These are phyloP conservation scores for Naganishia sp. DNA, from an alignment of 1,284 basidiomycete species.

Conservation along the genomic window DNA sequence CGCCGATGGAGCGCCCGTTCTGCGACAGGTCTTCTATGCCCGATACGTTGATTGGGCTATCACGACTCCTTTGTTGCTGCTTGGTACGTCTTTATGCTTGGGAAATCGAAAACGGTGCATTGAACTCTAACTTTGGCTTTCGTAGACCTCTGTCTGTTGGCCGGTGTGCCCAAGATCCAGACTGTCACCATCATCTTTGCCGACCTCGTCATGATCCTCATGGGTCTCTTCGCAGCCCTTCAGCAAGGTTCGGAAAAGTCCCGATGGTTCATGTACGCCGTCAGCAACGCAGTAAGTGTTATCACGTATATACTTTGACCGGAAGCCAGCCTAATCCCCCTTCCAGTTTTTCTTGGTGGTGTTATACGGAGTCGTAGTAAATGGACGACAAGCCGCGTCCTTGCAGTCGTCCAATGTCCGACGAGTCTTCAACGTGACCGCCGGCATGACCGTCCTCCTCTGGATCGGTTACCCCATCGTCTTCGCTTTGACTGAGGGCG, in stretches of 20 bases:
- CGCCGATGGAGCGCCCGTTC: conserved; percentile 23
- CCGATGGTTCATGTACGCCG: conserved; percentile 44
- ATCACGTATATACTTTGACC: background rate
- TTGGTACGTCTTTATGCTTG: conserved; percentile 19
- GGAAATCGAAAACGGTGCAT: background rate
- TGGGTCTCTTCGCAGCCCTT: conserved; percentile 41
- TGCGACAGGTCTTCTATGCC: conserved; percentile 32
- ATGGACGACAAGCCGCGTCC: conserved; percentile 41
- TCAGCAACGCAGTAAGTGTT: conserved; percentile 37
- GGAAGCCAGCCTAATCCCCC: no score
- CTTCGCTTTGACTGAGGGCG: conserved; percentile 31
- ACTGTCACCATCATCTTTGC: conserved; percentile 43
- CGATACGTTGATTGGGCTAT: conserved; percentile 34
- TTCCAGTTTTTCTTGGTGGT: conserved; percentile 40
- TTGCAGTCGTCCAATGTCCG: conserved; percentile 34
- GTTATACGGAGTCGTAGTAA: conserved; percentile 43
- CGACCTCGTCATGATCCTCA: conserved; percentile 44
- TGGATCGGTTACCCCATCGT: conserved; percentile 45
- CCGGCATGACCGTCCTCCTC: conserved; percentile 37
- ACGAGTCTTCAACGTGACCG: conserved; percentile 29
- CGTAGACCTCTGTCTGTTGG: conserved; percentile 31
- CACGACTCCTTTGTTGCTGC: conserved; percentile 31
- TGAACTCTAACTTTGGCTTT: background rate
- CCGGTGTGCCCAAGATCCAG: conserved; percentile 34
- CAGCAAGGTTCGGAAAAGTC: conserved; percentile 37